Percentiles rank a stretch among this genome's conserved stretches.
Conservation (phyloP, 306 rosid species). For the Cucumis cinereus region DNA sequence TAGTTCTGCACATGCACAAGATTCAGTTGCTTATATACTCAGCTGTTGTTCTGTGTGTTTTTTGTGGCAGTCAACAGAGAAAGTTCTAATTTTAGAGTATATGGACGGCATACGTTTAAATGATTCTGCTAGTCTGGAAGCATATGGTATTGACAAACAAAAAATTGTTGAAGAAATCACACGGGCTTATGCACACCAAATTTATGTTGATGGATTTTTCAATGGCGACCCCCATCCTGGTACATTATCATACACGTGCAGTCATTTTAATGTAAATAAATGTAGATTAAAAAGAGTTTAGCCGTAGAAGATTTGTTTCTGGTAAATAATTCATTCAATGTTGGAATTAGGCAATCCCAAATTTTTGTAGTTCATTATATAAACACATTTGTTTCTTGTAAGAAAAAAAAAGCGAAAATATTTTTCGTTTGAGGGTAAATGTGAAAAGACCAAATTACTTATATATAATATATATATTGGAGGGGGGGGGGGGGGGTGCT, state of each 20-base stretch:
- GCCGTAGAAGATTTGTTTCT: background rate
- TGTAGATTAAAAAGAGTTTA: background rate
- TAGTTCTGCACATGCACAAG: background rate
- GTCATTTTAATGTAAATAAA: background rate
- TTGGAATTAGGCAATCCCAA: background rate
- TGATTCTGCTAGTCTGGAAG: constrained; percentile 61
- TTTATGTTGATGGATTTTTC: constrained; percentile 91
- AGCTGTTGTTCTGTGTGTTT: constrained; percentile 19
- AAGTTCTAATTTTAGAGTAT: constrained; percentile 74
- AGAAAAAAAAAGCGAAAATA: background rate
- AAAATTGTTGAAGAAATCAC: constrained; percentile 87
- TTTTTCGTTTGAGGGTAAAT: background rate
- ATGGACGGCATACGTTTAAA: constrained; percentile 98
- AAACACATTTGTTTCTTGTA: background rate
- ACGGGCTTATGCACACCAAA: constrained; percentile 96
- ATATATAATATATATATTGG: background rate
- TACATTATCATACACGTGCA: constrained; percentile 8
- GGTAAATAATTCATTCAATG: background rate
- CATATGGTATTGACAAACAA: constrained; percentile 73
- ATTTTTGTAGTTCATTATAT: background rate
- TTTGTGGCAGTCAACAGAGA: constrained; percentile 68
- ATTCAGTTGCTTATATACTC: background rate
- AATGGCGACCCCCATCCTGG: constrained; percentile 99
- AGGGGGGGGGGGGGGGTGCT: background rate
- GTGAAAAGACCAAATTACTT: background rate